Evolutionary conservation across 2,329 filamentous ascomycete genomes (phyloP), one percentile per base, ranked within the genome.

Genomic region (Pseudocercospora musae): DNA sequence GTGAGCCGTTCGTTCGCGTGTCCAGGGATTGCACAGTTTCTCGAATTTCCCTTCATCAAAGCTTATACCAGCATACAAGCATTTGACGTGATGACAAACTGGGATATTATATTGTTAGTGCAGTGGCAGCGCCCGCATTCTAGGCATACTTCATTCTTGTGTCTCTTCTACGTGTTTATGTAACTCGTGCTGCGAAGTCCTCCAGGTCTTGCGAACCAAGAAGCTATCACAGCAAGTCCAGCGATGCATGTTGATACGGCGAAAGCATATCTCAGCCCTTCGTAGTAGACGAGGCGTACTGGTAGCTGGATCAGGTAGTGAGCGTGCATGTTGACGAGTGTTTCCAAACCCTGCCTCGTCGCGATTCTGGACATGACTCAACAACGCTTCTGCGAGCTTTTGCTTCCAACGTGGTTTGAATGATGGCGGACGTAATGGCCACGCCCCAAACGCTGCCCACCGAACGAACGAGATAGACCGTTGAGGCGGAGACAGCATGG

Each of bases 371-470:
- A 87, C 76, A 71, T 80, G 81, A 70, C 76, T 79, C 73, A 88
- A 75, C 66, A n/a, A n/a, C n/a, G 80, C 84, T 63, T 77, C 74
- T 4, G 82, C 81, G 25, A 89, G 78, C 63, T 80, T 78, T 67
- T 80, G 75, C 68, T 79, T 84, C 66, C n/a, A 89, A 78, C 59
- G 82, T 84, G 60, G 85, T 88, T 73, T 89, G 86, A 33, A 87
- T 79, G 49, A 89, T 85, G 6, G 85, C 81, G 8, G 85, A 86
- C 0, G 85, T 85, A 37, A 85, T 77, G 0, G 86, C 85, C 1
- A 89, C 86, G 9, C 86, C 86, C 81, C 85, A 88, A 15, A 89
- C 85, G 0, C 82, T 84, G 1, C 86, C 86, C 2, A 89, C 75
- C 0, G 85, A 88, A 25, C 86, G 82, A 48, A 89, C 81, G 20